Evolutionary conservation across 225 moss, liverwort and hornwort species (phyloP).

Genomic region (Marchantia paleacea): DNA sequence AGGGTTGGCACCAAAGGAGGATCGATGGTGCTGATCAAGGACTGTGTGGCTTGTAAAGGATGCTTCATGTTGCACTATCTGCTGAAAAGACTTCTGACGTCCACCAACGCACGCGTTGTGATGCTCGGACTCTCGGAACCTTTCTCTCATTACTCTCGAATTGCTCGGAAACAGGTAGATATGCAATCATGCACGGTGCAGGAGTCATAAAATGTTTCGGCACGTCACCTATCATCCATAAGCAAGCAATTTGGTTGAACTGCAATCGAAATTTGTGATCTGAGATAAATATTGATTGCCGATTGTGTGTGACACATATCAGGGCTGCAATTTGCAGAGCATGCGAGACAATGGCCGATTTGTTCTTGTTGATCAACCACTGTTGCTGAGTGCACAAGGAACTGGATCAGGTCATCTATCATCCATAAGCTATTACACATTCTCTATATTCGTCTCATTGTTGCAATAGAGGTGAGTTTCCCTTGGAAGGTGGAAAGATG

Average conservation of each 20-base stretch:
- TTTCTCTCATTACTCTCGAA: slow-evolving; percentile 74
- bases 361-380: slow-evolving; percentile 50
- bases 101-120: slow-evolving; percentile 44
- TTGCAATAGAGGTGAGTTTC: background rate
- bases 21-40: slow-evolving; percentile 59
- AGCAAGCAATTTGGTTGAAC: background rate
- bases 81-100: slow-evolving; percentile 60
- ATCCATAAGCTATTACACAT: background rate
- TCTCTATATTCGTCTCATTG: background rate
- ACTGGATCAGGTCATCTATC: slow-evolving; percentile 2
- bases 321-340: slow-evolving; percentile 77
- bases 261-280: background rate
- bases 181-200: background rate
- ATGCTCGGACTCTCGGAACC: slow-evolving; percentile 70
- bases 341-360: slow-evolving; percentile 69
- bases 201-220: background rate
- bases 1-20: slow-evolving; percentile 36
- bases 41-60: slow-evolving; percentile 70
- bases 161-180: slow-evolving; percentile 71
- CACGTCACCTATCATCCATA: background rate
- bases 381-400: slow-evolving; percentile 23
- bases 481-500: background rate
- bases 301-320: background rate
- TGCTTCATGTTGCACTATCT: slow-evolving; percentile 64
- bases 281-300: background rate